Evolutionary conservation across 2,329 filamentous ascomycete species (phyloP).

Genomic region (Pseudogymnoascus sp.): DNA sequence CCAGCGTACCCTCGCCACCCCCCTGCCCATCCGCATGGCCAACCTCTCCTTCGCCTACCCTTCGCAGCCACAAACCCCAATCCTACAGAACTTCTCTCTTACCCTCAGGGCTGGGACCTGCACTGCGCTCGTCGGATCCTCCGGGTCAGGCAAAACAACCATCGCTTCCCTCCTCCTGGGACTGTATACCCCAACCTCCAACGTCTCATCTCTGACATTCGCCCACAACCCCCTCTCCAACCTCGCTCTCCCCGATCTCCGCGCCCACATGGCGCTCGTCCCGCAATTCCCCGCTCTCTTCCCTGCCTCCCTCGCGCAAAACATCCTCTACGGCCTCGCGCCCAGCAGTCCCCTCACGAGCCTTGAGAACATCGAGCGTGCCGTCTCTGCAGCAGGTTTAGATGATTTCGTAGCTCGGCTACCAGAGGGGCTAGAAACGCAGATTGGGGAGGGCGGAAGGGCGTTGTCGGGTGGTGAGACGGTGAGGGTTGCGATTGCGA

Average conservation of each 20-base stretch:
- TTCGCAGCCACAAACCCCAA: slow-evolving; percentile 37
- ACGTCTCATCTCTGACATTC: slow-evolving; percentile 28
- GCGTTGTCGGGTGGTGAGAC: slow-evolving; percentile 70
- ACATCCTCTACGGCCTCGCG: slow-evolving; percentile 46
- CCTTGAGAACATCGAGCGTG: slow-evolving; percentile 23
- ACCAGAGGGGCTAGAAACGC: slow-evolving; percentile 58
- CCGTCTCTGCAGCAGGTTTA: slow-evolving; percentile 48
- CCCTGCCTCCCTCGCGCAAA: slow-evolving; percentile 35
- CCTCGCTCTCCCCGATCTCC: slow-evolving; percentile 24
- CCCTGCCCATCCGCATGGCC: slow-evolving; percentile 11
- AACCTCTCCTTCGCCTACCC: slow-evolving; percentile 60
- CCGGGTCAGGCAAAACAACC: slow-evolving; percentile 85
- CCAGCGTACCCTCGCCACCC: background rate
- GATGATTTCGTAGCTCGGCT: slow-evolving; percentile 51
- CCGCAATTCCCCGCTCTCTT: slow-evolving; percentile 21
- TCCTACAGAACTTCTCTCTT: slow-evolving; percentile 57
- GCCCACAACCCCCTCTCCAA: slow-evolving; percentile 30
- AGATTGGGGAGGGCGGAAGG: slow-evolving; percentile 64
- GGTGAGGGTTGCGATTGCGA: slow-evolving; percentile 66
- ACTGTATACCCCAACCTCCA: slow-evolving; percentile 47
- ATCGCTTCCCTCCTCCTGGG: slow-evolving; percentile 66
- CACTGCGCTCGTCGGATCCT: slow-evolving; percentile 72
- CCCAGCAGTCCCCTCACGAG: slow-evolving; percentile 49
- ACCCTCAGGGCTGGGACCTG: slow-evolving; percentile 53
- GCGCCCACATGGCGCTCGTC: slow-evolving; percentile 20